Base-by-base conservation (phyloP, 2,329 filamentous ascomycete genomes). In the Pyrenophora seminiperda region DNA sequence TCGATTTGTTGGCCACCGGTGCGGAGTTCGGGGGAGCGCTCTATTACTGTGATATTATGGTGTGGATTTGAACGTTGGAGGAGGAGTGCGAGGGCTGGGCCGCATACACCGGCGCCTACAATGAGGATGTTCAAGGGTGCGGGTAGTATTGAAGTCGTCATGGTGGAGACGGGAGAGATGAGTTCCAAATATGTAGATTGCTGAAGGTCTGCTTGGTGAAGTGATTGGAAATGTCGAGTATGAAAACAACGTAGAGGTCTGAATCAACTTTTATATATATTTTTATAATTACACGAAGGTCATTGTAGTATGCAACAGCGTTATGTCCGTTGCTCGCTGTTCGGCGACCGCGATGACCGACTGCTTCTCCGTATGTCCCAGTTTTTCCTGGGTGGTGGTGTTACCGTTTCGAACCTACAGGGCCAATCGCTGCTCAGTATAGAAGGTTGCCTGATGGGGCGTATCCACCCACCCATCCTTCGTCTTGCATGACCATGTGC, bases 21-120 rank as follows among this genome's bases (percentile, higher is more conserved):
- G 2, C 82, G 76, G 0, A 83, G 63, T 1, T 34, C 39, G 3
- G 74, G 63, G 27, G 56, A 73, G 1, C 77, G 73, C 55, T 80
- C 78, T 29, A 79, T 57, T 24, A 80, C 51, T 1, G 74, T 75
- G 31, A 76, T 63, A 24, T 62, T 49, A 42, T 73, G 66, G 19
- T 68, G 65, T 7, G 68, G 68, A 20, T 72, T 70, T n/a, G 68
- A 53, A 32, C 69, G 69, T 1, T 78, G 70, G 15, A 84, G 77
- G 70, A 78, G 80, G 65, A 76, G 78, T 20, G 81, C 81, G 7
- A 83, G 68, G 7, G 78, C 72, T 15, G 60, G 60, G 7, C 68
- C 68, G 41, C 54, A 53, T 30, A 68, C 47, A 5, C 67, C 67
- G 7, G 62, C 64, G 15, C 68, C 68, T 38, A 55, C 29, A 17